Percentiles rank a stretch among this genome's conserved stretches.
Conservation (phyloP, 768 basidiomycete species). For the Chalciporus pseudorubinellus region DNA sequence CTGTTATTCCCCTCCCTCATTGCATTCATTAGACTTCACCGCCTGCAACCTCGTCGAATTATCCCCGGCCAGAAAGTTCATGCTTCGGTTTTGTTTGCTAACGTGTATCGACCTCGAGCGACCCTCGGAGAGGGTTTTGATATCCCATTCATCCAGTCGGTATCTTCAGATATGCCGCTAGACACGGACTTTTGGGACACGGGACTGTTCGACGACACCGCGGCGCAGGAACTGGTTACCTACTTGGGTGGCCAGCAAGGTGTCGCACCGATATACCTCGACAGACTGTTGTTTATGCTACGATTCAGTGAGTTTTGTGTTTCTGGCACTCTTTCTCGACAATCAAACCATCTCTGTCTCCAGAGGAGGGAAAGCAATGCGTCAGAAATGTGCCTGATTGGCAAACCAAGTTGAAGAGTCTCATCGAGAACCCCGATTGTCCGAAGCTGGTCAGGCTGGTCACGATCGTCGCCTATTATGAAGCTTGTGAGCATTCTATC, state of each 20-base stretch:
- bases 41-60: constrained; percentile 15
- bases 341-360: too few relatives aligned
- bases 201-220: constrained; percentile 12
- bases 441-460: constrained; percentile 20
- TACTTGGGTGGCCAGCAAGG: constrained; percentile 10
- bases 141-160: constrained; percentile 5
- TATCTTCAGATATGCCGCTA: constrained; percentile 2
- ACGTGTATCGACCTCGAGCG: constrained; percentile 16
- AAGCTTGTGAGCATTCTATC: constrained; percentile 13
- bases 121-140: constrained; percentile 17
- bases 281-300: constrained; percentile 17
- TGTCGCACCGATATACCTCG: constrained; percentile 11
- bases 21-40: constrained; percentile 3
- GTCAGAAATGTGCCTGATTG: constrained; percentile 15
- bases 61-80: constrained; percentile 20
- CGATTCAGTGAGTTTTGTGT: constrained; percentile 13
- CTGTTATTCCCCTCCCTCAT: neutral
- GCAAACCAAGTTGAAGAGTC: constrained; percentile 6
- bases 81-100: constrained; percentile 20
- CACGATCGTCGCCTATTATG: constrained; percentile 21
- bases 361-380: constrained; percentile 20
- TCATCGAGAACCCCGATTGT: constrained; percentile 12
- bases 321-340: too few relatives aligned
- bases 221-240: constrained; percentile 8
- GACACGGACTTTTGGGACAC: constrained; percentile 14